Percentiles rank a stretch among this genome's conserved stretches.
Conservation (phyloP, 2,329 filamentous ascomycete species). For the Botryotinia calthae region DNA sequence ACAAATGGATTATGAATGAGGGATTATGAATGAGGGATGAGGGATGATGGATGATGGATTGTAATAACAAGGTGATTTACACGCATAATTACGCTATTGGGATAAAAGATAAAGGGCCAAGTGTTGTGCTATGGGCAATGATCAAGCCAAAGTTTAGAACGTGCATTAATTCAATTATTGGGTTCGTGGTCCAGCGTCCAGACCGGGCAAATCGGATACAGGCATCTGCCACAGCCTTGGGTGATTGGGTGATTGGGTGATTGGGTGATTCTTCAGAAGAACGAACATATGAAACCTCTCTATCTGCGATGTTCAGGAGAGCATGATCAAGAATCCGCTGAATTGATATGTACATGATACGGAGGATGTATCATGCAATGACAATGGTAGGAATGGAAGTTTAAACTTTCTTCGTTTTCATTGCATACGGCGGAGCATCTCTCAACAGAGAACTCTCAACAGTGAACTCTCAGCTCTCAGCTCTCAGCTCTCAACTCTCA, state of each 20-base stretch:
- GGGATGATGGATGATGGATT: too few relatives aligned
- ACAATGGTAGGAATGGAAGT: too few relatives aligned
- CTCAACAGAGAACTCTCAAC: too few relatives aligned
- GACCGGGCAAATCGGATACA: not conserved
- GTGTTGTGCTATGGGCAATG: not conserved
- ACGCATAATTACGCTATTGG: not conserved
- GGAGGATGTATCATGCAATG: not conserved
- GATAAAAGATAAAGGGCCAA: not conserved
- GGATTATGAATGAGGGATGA: not conserved
- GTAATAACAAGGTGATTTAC: not conserved
- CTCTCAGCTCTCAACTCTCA: too few relatives aligned
- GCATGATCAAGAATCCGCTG: not conserved
- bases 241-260: too few relatives aligned
- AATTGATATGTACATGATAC: not conserved
- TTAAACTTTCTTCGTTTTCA: conserved; percentile 1
- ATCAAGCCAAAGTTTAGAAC: not conserved
- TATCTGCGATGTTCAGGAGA: not conserved
- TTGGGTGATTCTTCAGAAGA: not conserved
- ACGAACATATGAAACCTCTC: not conserved
- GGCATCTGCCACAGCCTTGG: not conserved
- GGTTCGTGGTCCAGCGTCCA: not conserved
- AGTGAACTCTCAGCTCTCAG: too few relatives aligned
- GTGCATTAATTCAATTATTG: not conserved
- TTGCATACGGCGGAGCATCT: not conserved
- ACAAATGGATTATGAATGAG: not conserved